Base-by-base conservation (phyloP, 2,329 filamentous ascomycete genomes). In the Biscogniauxia sp. region DNA sequence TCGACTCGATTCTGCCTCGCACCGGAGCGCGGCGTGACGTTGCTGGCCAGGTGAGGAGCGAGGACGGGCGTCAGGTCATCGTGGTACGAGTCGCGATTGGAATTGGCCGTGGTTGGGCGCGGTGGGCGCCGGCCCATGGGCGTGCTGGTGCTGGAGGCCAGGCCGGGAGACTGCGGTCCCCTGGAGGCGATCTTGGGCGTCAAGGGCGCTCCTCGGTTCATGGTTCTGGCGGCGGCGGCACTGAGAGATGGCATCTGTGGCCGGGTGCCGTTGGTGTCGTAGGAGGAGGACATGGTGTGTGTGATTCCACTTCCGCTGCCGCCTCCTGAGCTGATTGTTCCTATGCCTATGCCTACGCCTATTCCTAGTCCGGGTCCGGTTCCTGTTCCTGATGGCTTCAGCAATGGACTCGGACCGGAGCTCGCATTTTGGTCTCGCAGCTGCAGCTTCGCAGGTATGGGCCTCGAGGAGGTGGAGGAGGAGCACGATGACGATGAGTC, bases 1-100 rank as follows among this genome's bases (percentile, higher is more conserved):
- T 91, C 87, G 60, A 88, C 84, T 66, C 92, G 87, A 67, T 80
- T 87, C 73, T 87, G 91, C 63, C 93, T 84, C 54, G 87, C 81
- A 8, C 89, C 89, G 8, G 92, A 92, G 66, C 93, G 86, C 55
- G 92, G 91, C 3, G 93, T 96, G 72, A 93, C 79, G 73, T 91
- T 93, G 73, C 78, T 83, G 74, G 75, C 86, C 52, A 92, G 76
- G 68, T 85, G 85, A 55, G 83, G 71, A 55, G 82, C 79, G 28
- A 81, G 78, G 8, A 86, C 80, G 52, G 82, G 78, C n/a, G 80
- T 76, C 3, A 85, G 80, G 52, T 85, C 82, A 55, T 89, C 85
- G 61, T 72, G 71, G 15, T 70, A 68, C 20, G 69, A 67, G 69
- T 73, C 69, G 67, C 72, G 69, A 62, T 73, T 70, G 62, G 72